Conservation (phyloP, 2,329 filamentous ascomycete genomes). For the Fusarium tanahbumbuense region DNA sequence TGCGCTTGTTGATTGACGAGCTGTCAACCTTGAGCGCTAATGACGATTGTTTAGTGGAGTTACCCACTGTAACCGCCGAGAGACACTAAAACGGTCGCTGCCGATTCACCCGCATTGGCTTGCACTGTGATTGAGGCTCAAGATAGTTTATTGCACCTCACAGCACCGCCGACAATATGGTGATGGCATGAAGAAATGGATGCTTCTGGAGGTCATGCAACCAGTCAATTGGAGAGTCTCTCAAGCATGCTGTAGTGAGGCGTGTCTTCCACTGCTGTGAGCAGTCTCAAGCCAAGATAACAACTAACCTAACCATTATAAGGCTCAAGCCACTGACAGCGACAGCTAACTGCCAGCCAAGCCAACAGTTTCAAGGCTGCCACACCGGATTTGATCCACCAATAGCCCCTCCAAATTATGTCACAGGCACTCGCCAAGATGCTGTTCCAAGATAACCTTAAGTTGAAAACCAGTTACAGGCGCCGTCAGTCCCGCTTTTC, state of each 20-base stretch:
- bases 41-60: not conserved
- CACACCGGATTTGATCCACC: not conserved
- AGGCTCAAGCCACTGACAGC: not conserved
- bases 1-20: not conserved
- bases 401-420: constrained; percentile 1
- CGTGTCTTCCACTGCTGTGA: too few relatives aligned
- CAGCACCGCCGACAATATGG: too few relatives aligned
- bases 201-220: too few relatives aligned
- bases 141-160: not conserved
- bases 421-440: constrained; percentile 1
- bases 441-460: constrained; percentile 13
- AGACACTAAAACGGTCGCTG: not conserved
- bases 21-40: not conserved
- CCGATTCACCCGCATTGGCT: not conserved
- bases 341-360: not conserved
- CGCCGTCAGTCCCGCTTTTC: constrained; percentile 5
- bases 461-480: constrained; percentile 2
- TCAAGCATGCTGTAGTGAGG: too few relatives aligned
- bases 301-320: not conserved
- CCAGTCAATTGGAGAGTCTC: too few relatives aligned
- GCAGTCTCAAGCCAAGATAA: not conserved
- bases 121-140: not conserved
- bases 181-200: too few relatives aligned
- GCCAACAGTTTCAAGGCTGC: not conserved
- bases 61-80: not conserved